Conservation (phyloP, 805 yeast genomes). For the Priceomyces fermenticarens region DNA sequence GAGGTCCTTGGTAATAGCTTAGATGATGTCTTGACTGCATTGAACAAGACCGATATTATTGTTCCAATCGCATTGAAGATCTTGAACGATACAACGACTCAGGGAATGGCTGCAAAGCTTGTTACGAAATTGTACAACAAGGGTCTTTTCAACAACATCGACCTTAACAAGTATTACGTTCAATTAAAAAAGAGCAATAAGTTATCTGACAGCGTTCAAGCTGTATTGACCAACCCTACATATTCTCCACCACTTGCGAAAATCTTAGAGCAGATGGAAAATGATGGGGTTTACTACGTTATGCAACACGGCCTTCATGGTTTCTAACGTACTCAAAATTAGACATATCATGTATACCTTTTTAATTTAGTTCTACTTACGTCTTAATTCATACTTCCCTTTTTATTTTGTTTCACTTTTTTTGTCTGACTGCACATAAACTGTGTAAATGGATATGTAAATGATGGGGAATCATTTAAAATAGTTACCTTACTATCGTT, state of each 20-base stretch:
- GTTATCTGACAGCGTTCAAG: constrained; percentile 22
- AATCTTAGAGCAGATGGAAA: constrained; percentile 27
- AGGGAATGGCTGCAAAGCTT: constrained; percentile 19
- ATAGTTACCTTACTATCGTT: no score
- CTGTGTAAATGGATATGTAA: no score
- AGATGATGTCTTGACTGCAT: constrained; percentile 23
- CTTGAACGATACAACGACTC: constrained; percentile 21
- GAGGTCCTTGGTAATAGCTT: constrained; percentile 18
- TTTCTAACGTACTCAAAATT: constrained; percentile 3
- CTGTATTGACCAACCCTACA: constrained; percentile 23
- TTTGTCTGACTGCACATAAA: no score
- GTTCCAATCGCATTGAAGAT: constrained; percentile 24
- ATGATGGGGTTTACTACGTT: constrained; percentile 26
- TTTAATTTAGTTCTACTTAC: neutral
- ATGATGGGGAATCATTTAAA: no score
- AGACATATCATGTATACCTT: neutral
- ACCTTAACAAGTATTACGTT: constrained; percentile 19
- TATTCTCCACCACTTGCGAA: constrained; percentile 31
- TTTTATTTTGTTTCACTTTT: no score
- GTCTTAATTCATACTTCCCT: no score
- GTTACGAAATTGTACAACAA: constrained; percentile 22
- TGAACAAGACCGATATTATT: constrained; percentile 28
- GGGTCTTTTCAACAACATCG: constrained; percentile 31
- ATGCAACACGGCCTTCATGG: constrained; percentile 32
- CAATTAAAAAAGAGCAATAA: constrained; percentile 19